phyloP scores from a whole-genome alignment of 1,284 basidiomycete genomes.

The Rhodofomes roseus region DNA sequence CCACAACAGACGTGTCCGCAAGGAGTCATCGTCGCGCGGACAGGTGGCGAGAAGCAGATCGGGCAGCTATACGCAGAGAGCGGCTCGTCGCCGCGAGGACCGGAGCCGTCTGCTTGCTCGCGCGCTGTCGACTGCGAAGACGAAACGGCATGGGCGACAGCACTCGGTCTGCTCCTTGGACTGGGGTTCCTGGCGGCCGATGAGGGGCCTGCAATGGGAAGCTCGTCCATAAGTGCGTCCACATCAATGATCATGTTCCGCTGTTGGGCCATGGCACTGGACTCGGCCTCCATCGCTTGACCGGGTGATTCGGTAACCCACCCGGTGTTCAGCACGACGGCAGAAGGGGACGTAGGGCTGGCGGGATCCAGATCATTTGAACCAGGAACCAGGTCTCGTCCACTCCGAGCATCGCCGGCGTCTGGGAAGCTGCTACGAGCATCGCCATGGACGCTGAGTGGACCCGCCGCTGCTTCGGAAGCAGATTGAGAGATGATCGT shows the following conservation, averaged over 20 bases:
- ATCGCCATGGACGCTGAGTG: neutral
- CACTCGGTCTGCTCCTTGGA: neutral
- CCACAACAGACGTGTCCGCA: conserved; percentile 79
- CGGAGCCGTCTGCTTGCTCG: neutral
- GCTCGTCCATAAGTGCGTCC: neutral
- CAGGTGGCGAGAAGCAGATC: conserved; percentile 73
- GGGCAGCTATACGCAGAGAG: conserved; percentile 69
- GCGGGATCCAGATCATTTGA: neutral
- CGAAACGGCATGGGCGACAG: neutral
- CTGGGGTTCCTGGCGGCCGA: neutral
- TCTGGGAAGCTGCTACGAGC: neutral
- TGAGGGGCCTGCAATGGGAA: neutral
- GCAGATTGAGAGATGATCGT: neutral
- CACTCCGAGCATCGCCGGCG: neutral
- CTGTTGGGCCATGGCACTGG: neutral
- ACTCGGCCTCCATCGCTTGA: neutral
- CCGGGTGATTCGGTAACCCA: neutral
- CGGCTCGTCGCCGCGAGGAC: conserved; percentile 33
- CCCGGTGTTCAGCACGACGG: neutral
- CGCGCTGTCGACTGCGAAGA: neutral
- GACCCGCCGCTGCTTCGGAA: neutral
- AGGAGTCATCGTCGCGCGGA: conserved; percentile 70
- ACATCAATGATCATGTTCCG: conserved; percentile 2
- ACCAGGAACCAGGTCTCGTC: neutral
- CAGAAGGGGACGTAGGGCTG: neutral